A percentile compares a stretch with the other conserved stretches of the same genome.
Evolutionary conservation across 306 rosid genomes (phyloP).

Genomic region (Dryas octopetala): DNA sequence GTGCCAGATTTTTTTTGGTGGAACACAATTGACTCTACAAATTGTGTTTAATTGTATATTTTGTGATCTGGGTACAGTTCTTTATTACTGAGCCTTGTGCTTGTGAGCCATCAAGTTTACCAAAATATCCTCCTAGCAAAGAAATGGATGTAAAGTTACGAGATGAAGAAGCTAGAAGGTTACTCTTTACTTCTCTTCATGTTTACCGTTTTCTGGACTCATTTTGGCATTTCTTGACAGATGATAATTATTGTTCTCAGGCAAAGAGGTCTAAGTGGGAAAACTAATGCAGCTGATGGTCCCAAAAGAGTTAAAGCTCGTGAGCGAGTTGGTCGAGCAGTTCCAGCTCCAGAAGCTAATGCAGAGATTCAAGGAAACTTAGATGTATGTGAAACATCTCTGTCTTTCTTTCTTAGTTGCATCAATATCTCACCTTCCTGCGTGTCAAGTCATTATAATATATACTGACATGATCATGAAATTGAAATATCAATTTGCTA

Average conservation of each 20-base stretch:
- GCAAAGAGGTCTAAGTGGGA: conserved; percentile 73
- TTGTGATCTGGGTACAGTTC: conserved; percentile 55
- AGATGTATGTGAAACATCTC: conserved; percentile 56
- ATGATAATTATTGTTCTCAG: conserved; percentile 43
- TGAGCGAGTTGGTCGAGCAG: conserved; percentile 73
- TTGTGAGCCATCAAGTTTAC: conserved; percentile 90
- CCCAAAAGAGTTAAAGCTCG: conserved; percentile 63
- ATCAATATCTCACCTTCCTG: not conserved
- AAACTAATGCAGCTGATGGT: conserved; percentile 66
- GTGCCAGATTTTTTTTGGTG: not conserved
- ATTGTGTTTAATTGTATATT: conserved; percentile 9
- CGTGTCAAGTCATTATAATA: not conserved
- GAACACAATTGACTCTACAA: conserved; percentile 23
- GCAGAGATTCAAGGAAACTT: conserved; percentile 90
- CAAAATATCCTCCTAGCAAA: conserved; percentile 96
- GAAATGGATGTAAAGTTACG: conserved; percentile 91
- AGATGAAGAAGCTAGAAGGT: conserved; percentile 98
- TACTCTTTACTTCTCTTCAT: conserved; percentile 20
- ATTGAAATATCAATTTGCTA: not conserved
- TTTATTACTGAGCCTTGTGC: conserved; percentile 79
- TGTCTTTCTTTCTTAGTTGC: conserved; percentile 2
- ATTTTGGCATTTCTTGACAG: conserved; percentile 26
- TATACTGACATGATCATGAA: not conserved
- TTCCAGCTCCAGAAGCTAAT: conserved; percentile 96
- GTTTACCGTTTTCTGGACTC: conserved; percentile 23